Conservation (phyloP, 2,329 filamentous ascomycete genomes). For the Ophiosphaerella korrae region DNA sequence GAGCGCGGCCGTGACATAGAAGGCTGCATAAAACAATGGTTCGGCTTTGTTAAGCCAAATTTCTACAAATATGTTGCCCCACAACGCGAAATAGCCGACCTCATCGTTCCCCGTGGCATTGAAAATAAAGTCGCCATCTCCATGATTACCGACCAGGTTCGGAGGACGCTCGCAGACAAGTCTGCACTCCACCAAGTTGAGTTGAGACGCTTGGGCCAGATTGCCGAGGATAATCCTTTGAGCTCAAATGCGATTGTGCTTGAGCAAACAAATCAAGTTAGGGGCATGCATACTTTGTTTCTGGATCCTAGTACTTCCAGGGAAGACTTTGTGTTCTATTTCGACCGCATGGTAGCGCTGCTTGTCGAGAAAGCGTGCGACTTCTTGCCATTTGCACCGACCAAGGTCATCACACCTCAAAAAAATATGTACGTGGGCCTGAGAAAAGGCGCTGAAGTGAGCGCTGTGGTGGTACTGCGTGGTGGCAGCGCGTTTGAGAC, state of each 20-base stretch:
- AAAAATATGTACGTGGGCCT: slow-evolving; percentile 74
- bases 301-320: slow-evolving; percentile 77
- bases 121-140: slow-evolving; percentile 93
- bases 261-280: slow-evolving; percentile 77
- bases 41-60: slow-evolving; percentile 93
- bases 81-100: slow-evolving; percentile 87
- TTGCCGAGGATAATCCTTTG: slow-evolving; percentile 72
- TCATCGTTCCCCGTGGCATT: slow-evolving; percentile 93
- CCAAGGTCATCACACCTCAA: slow-evolving; percentile 71
- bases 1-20: slow-evolving; percentile 91
- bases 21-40: slow-evolving; percentile 98
- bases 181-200: slow-evolving; percentile 81
- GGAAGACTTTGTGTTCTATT: slow-evolving; percentile 97
- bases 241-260: slow-evolving; percentile 77
- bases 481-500: slow-evolving; percentile 89
- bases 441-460: slow-evolving; percentile 65
- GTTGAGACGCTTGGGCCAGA: slow-evolving; percentile 74
- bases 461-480: slow-evolving; percentile 82
- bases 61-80: slow-evolving; percentile 94
- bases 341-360: slow-evolving; percentile 84
- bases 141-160: slow-evolving; percentile 94
- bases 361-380: slow-evolving; percentile 70
- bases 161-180: slow-evolving; percentile 84
- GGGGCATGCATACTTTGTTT: slow-evolving; percentile 88
- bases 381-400: slow-evolving; percentile 68